Evolutionary conservation across 192 early-diverging fungal species (phyloP).

Genomic region (Obelidium mucronatum): DNA sequence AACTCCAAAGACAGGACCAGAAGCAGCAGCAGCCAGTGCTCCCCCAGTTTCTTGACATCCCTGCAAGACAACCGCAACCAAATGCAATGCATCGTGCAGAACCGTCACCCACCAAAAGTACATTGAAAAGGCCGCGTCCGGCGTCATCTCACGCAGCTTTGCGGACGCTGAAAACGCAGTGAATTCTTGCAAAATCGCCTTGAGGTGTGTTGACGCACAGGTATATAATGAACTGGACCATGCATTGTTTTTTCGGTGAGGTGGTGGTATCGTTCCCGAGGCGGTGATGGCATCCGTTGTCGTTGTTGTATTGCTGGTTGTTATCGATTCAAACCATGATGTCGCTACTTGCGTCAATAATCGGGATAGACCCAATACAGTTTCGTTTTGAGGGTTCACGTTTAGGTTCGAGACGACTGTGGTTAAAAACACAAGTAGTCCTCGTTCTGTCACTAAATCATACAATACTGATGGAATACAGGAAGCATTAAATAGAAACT

Average conservation of each 20-base stretch:
- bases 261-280: too few species aligned
- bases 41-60: neutral
- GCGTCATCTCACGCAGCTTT: neutral
- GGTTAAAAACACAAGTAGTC: slow-evolving; percentile 65
- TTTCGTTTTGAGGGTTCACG: slow-evolving; percentile 36
- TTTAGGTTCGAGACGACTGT: slow-evolving; percentile 27
- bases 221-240: neutral
- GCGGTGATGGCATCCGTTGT: neutral
- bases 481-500: slow-evolving; percentile 63
- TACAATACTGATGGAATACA: slow-evolving; percentile 62
- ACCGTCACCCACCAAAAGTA: slow-evolving; percentile 2
- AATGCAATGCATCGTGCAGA: neutral
- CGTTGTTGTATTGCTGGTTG: neutral
- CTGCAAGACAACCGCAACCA: neutral
- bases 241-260: neutral
- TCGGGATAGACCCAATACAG: slow-evolving; percentile 21
- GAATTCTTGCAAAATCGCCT: neutral
- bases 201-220: neutral
- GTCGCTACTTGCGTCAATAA: slow-evolving; percentile 15
- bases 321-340: slow-evolving; percentile 19
- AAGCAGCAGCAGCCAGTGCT: neutral
- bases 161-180: neutral
- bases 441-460: slow-evolving; percentile 66
- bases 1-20: neutral
- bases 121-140: neutral